Evolutionary conservation across 2,329 filamentous ascomycete genomes (phyloP).

Genomic region (Nemania diffusa): DNA sequence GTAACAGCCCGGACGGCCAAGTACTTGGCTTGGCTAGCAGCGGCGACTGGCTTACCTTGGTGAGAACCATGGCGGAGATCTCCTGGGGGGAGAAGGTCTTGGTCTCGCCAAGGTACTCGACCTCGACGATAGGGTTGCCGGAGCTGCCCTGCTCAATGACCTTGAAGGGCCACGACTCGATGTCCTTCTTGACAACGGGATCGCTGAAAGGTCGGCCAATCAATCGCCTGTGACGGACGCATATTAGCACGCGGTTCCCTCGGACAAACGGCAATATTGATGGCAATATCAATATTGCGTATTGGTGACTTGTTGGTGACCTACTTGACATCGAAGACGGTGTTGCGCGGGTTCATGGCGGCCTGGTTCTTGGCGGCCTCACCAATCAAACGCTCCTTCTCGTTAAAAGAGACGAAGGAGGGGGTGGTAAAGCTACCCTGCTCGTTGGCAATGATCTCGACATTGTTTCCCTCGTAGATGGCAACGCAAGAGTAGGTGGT

Average conservation of each 20-base stretch:
- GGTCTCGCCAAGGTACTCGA: constrained; percentile 92
- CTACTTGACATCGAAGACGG: constrained; percentile 99
- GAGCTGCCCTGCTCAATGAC: constrained; percentile 83
- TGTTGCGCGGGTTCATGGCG: constrained; percentile 98
- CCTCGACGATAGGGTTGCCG: constrained; percentile 85
- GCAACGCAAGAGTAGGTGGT: constrained; percentile 99
- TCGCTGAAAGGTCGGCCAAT: constrained; percentile 97
- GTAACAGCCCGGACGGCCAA: constrained; percentile 10
- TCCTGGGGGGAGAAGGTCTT: constrained; percentile 98
- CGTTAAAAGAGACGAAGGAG: constrained; percentile 98
- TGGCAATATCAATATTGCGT: background rate
- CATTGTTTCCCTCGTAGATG: constrained; percentile 99
- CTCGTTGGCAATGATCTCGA: constrained; percentile 99
- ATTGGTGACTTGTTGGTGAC: constrained; percentile 53
- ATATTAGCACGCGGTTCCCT: constrained; percentile 11
- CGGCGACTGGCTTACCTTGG: constrained; percentile 75
- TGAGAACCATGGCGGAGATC: constrained; percentile 98
- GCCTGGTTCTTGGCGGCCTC: constrained; percentile 99
- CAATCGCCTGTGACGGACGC: constrained; percentile 74
- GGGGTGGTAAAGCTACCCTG: constrained; percentile 99
- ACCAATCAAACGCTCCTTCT: constrained; percentile 98
- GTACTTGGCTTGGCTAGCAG: background rate
- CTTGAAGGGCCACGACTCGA: constrained; percentile 99
- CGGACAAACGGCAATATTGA: background rate
- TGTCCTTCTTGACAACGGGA: constrained; percentile 97